Percentiles rank a stretch among this genome's conserved stretches.
Conservation (phyloP, 345 rosid species). For the Euphorbia lathyris region DNA sequence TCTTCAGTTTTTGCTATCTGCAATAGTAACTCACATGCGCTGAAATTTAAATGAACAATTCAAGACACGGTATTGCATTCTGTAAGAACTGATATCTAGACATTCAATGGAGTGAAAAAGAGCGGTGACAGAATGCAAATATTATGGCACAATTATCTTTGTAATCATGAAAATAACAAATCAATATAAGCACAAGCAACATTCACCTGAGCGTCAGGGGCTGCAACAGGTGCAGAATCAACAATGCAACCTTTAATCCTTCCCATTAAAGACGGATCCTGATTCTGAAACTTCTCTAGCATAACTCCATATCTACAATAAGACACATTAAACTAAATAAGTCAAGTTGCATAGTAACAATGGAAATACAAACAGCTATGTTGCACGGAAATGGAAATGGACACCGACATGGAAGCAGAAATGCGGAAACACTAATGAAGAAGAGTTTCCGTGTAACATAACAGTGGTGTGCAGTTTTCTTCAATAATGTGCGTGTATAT, state of each 20-base stretch:
- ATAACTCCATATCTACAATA: constrained; percentile 84
- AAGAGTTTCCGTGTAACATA: too few species aligned
- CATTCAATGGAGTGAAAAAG: constrained; percentile 1
- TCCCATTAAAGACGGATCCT: constrained; percentile 60
- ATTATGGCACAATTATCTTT: neutral
- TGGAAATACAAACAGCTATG: neutral
- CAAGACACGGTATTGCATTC: neutral
- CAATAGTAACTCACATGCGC: neutral
- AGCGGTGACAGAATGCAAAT: neutral
- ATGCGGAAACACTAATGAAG: too few species aligned
- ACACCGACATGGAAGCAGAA: too few species aligned
- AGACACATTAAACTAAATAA: constrained; percentile 3
- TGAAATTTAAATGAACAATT: neutral
- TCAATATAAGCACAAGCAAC: constrained; percentile 12
- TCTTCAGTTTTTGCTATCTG: neutral
- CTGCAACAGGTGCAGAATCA: constrained; percentile 98
- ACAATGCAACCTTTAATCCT: constrained; percentile 87
- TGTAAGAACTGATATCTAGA: neutral
- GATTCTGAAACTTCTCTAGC: constrained; percentile 79
- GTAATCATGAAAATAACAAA: neutral
- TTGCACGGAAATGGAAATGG: too few species aligned
- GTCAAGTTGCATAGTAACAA: constrained; percentile 9
- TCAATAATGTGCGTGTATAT: neutral
- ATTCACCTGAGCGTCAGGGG: constrained; percentile 88
- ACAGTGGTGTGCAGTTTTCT: neutral